Conservation (phyloP, 495 filamentous ascomycete genomes). For the Antarctomyces pellizariae region DNA sequence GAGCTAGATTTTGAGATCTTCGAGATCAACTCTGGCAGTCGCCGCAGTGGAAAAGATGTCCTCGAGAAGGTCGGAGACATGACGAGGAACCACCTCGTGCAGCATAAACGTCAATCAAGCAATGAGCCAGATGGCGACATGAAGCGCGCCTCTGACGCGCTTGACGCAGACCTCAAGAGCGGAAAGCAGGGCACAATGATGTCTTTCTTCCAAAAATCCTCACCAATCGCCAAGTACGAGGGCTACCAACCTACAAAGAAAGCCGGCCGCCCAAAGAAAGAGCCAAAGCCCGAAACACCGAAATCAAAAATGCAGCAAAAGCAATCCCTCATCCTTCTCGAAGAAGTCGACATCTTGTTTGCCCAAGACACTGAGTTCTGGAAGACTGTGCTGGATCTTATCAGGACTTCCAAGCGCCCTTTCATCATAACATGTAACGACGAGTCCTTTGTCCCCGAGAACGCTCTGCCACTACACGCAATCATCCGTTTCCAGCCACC, state of each 20-base stretch:
- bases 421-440: constrained; percentile 91
- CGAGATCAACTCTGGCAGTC: constrained; percentile 68
- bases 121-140: constrained; percentile 15
- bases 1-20: constrained; percentile 90
- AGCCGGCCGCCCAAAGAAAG: constrained; percentile 7
- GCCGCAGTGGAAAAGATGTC: constrained; percentile 74
- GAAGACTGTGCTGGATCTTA: constrained; percentile 52
- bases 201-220: constrained; percentile 69
- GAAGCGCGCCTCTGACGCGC: constrained; percentile 20
- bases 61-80: constrained; percentile 86
- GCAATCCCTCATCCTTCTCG: constrained; percentile 82
- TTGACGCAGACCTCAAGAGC: constrained; percentile 32
- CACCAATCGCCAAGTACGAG: constrained; percentile 8
- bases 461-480: constrained; percentile 50
- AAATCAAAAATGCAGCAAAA: constrained; percentile 35
- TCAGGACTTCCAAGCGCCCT: constrained; percentile 65
- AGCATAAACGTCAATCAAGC: constrained; percentile 22
- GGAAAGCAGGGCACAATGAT: constrained; percentile 56
- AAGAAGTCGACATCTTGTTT: constrained; percentile 85
- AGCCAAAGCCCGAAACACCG: constrained; percentile 5
- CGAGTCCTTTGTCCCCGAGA: constrained; percentile 48
- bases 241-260: constrained; percentile 7
- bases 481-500: constrained; percentile 64
- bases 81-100: constrained; percentile 83
- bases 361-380: constrained; percentile 94